Conservation (phyloP, 2,329 filamentous ascomycete genomes). For the Fusarium avenaceum region DNA sequence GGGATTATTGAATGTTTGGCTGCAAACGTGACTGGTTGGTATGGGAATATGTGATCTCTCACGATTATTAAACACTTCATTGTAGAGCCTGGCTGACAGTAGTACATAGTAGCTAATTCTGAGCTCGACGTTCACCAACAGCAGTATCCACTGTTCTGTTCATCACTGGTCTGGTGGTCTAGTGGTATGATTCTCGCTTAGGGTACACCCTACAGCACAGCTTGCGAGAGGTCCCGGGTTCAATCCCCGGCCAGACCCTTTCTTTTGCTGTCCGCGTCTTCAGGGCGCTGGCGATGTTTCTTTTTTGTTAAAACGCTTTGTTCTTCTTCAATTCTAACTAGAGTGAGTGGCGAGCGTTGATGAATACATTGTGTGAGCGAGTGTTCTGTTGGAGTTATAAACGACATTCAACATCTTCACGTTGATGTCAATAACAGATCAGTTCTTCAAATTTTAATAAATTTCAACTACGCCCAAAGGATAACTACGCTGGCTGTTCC, state of each 20-base stretch:
- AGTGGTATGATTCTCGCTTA: constrained; percentile 81
- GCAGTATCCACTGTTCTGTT: constrained; percentile 1
- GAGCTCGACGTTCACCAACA: constrained; percentile 1
- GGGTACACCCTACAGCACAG: constrained; percentile 60
- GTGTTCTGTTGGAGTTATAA: too few relatives aligned
- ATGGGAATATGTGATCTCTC: not conserved
- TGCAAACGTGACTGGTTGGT: not conserved
- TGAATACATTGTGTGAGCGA: too few relatives aligned
- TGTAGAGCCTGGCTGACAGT: fast-evolving
- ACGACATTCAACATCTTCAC: too few relatives aligned
- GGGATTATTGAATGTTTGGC: too few relatives aligned
- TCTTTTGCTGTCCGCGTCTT: constrained; percentile 4
- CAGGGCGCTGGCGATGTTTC: fast-evolving
- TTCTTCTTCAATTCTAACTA: not conserved
- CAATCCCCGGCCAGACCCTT: constrained; percentile 62
- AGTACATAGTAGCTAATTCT: not conserved
- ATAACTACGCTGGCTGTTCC: too few relatives aligned
- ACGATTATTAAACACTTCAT: not conserved
- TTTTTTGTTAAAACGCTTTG: not conserved
- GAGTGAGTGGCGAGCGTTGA: too few relatives aligned
- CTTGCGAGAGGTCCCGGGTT: constrained; percentile 63
- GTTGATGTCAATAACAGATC: too few relatives aligned
- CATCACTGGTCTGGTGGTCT: constrained; percentile 65
- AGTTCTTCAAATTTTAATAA: too few relatives aligned
- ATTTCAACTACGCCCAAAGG: too few relatives aligned